These are phyloP conservation scores for Hypoxylon fuscum DNA, from an alignment of 495 filamentous ascomycete genomes.

Conservation along the genomic window DNA sequence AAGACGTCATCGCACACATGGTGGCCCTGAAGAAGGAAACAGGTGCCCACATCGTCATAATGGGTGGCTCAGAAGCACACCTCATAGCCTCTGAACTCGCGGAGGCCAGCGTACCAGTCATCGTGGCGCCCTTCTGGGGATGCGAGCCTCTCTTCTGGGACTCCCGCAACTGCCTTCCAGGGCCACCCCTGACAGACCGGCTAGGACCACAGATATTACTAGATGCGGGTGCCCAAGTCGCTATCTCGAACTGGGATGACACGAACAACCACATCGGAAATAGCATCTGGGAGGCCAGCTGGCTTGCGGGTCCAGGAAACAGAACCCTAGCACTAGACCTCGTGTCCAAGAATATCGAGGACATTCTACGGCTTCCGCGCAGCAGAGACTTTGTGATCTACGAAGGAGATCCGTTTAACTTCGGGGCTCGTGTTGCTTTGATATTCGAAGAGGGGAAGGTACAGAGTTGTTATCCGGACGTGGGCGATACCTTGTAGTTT, in stretches of 20 bases:
- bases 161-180: constrained; percentile 28
- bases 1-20: constrained; percentile 32
- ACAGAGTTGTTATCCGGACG: constrained; percentile 24
- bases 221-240: constrained; percentile 46
- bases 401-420: constrained; percentile 52
- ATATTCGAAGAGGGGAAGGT: constrained; percentile 42
- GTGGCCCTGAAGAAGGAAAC: constrained; percentile 28
- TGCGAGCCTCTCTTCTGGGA: constrained; percentile 33
- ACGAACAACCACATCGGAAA: constrained; percentile 34
- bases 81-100: constrained; percentile 52
- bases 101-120: constrained; percentile 50
- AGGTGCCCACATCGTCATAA: constrained; percentile 29
- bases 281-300: constrained; percentile 34
- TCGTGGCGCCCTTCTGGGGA: constrained; percentile 41
- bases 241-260: constrained; percentile 31
- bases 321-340: constrained; percentile 38
- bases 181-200: constrained; percentile 48
- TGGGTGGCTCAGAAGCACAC: constrained; percentile 25
- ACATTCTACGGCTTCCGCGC: constrained; percentile 44
- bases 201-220: constrained; percentile 45
- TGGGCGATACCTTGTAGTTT: no score
- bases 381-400: constrained; percentile 50
- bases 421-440: constrained; percentile 48
- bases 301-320: constrained; percentile 33
- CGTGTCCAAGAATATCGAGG: constrained; percentile 49